Conservation (phyloP, 108 stramenopile genomes). For the Cyclotella choctawhatcheeana region DNA sequence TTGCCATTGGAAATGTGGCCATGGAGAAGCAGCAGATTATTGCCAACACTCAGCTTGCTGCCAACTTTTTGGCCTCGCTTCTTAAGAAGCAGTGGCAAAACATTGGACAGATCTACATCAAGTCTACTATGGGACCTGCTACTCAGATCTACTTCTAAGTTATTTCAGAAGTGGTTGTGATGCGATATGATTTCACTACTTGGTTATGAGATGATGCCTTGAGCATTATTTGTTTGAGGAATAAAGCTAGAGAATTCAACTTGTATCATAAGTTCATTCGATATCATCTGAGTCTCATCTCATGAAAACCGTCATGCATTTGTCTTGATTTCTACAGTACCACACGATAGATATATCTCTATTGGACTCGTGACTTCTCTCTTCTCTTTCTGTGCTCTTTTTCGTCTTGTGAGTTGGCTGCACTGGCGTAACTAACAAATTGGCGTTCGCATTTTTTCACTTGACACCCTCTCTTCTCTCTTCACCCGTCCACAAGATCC, state of each 20-base stretch:
- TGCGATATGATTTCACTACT: conserved; percentile 8
- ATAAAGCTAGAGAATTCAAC: conserved; percentile 14
- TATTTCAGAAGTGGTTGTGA: background rate
- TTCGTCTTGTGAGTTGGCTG: no score
- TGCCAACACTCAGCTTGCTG: conserved; percentile 97
- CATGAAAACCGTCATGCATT: background rate
- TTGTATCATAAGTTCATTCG: background rate
- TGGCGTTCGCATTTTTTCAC: no score
- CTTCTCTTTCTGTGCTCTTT: no score
- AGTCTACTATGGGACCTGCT: conserved; percentile 99
- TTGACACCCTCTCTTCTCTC: no score
- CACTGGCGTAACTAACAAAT: no score
- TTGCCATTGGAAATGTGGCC: conserved; percentile 95
- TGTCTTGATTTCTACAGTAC: background rate
- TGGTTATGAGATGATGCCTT: no score
- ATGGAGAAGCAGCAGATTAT: conserved; percentile 93
- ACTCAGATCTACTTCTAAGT: conserved; percentile 98
- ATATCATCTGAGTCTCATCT: no score
- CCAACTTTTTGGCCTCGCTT: conserved; percentile 98
- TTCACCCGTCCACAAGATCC: no score
- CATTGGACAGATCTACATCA: conserved; percentile 98
- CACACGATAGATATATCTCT: no score
- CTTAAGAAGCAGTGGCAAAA: conserved; percentile 99
- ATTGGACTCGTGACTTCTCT: no score
- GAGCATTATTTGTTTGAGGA: conserved; percentile 9